Evolutionary conservation across 305 asterid species (phyloP), one percentile per base, ranked within the genome.

Genomic region (Fraxinus greggii): DNA sequence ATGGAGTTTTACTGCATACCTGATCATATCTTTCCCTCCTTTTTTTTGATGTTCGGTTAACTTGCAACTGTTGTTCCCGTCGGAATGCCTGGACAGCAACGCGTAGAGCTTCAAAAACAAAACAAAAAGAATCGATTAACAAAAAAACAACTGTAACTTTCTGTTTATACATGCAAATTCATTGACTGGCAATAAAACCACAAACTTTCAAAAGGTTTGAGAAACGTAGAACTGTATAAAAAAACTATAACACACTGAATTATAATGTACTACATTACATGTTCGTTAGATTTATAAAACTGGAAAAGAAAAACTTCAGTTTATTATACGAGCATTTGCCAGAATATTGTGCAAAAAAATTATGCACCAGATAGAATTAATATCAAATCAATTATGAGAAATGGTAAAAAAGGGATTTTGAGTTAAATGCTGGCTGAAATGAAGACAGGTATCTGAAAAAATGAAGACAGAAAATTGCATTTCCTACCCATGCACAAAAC

Each of bases 51-150:
- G 85, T 38, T 38, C 86, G 90, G 84, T 85, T 89, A 80, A 80
- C 90, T 38, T 89, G 95, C 82, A 88, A 83, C 86, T 92, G 94
- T 81, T 94, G 98, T 90, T 96, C 98, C 78, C 95, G 85, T 76
- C 86, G 90, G 86, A 96, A 96, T 75, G 98, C 97, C 86, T 92
- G 95, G 69, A 93, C 95, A 84, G 98, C 97, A 75, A 88, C 61
- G 79, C 97, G 97, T 79, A 96, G 92, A 82, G 98, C 99, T 96
- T 86, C 88, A 85, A 83, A 65, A 75, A 76, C 42, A 84, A 76
- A 78, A 76, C 74, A 61, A 75, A 81, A 80, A 75, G 40, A 77
- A 45, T 15, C 15, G 19, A n/a, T 51, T 75, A 75, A 70, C 75
- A 36, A 76, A 31, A 36, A 74, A 38, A 63, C 7, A 15, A 61